phyloP scores from a whole-genome alignment of 768 basidiomycete species.

The Serendipita sp. region DNA sequence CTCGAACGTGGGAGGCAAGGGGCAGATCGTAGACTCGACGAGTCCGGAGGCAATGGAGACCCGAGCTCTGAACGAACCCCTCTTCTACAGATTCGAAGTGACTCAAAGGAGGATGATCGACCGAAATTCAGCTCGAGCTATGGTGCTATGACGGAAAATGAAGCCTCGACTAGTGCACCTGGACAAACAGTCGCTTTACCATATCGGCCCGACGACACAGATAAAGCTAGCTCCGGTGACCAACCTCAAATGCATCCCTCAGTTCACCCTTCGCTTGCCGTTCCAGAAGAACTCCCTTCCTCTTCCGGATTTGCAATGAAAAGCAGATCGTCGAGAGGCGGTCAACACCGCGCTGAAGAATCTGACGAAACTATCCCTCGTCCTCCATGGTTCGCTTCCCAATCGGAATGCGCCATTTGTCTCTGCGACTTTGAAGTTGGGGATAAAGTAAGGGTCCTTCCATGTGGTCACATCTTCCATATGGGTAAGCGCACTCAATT shows the following conservation, averaged over 20 bases:
- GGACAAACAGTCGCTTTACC: background rate
- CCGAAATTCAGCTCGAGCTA: background rate
- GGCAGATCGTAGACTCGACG: background rate
- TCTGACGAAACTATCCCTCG: conserved; percentile 7
- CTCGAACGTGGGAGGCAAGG: background rate
- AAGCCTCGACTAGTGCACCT: conserved; percentile 2
- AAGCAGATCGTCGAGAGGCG: background rate
- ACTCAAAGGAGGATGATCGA: conserved; percentile 7
- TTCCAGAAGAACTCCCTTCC: conserved; percentile 9
- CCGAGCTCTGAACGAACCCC: background rate
- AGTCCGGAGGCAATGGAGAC: background rate
- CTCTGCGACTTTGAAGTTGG: conserved; percentile 73
- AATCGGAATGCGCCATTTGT: conserved; percentile 87
- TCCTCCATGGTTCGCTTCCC: conserved; percentile 53
- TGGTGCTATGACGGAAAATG: background rate
- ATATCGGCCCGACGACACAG: background rate
- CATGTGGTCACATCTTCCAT: conserved; percentile 93
- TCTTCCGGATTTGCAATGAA: conserved; percentile 1
- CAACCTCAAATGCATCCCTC: background rate
- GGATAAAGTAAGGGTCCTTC: conserved; percentile 79
- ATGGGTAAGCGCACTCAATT: conserved; percentile 21
- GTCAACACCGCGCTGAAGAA: conserved; percentile 6
- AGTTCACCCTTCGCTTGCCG: conserved; percentile 12
- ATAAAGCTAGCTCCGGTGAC: background rate
- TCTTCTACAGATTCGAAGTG: background rate